Evolutionary conservation across 2,329 filamentous ascomycete species (phyloP).

Genomic region (Westerdykella aurantiaca): DNA sequence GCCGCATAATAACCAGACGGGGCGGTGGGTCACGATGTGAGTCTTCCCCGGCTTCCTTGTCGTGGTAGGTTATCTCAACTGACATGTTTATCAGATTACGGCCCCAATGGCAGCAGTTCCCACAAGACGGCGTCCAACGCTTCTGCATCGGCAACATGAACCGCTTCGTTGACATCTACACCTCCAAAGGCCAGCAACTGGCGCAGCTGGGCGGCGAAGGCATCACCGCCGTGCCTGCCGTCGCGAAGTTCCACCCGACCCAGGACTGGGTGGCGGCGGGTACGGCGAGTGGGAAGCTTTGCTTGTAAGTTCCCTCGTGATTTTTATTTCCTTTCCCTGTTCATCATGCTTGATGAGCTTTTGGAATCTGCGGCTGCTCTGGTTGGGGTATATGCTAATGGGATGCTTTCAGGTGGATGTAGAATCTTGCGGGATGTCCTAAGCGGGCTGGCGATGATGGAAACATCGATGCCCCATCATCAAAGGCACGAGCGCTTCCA

Average conservation of each 20-base stretch:
- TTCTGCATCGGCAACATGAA: constrained; percentile 98
- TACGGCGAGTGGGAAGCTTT: constrained; percentile 86
- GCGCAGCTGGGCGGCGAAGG: constrained; percentile 82
- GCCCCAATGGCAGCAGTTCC: constrained; percentile 83
- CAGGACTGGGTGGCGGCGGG: constrained; percentile 89
- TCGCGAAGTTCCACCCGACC: constrained; percentile 82
- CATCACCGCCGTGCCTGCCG: constrained; percentile 90
- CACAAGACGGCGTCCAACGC: constrained; percentile 72
- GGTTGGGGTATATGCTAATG: background rate
- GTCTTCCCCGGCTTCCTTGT: too few species aligned
- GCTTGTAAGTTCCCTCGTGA: constrained; percentile 54
- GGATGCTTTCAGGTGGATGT: background rate
- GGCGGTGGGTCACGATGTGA: constrained; percentile 82
- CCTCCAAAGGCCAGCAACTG: constrained; percentile 74
- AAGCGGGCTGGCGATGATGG: too few species aligned
- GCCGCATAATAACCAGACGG: constrained; percentile 91
- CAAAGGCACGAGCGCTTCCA: too few species aligned
- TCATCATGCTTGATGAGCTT: background rate
- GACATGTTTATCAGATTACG: constrained; percentile 49
- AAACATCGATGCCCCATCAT: too few species aligned
- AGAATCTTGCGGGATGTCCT: background rate
- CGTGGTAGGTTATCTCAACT: background rate
- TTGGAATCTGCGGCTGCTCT: too few species aligned
- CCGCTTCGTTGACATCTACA: constrained; percentile 88
- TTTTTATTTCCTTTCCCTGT: background rate